phyloP scores from a whole-genome alignment of 495 filamentous ascomycete genomes.

The Aspergillus sparsus region DNA sequence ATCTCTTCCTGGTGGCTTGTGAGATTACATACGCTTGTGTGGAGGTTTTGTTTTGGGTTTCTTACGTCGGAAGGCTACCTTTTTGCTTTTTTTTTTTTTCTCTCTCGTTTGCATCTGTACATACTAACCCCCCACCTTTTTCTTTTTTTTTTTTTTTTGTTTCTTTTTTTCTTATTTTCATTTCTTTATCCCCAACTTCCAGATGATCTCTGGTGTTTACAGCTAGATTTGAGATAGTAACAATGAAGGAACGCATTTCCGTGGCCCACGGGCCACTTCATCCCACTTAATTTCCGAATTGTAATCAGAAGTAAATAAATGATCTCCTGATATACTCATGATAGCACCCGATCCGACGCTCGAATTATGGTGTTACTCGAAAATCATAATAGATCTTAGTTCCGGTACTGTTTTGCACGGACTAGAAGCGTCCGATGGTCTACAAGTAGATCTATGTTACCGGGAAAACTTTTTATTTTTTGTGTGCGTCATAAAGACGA shows the following conservation, averaged over 20 bases:
- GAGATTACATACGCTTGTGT: slow-evolving; percentile 5
- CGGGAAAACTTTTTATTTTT: too few species aligned
- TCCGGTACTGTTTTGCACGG: too few species aligned
- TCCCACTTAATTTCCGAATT: neutral
- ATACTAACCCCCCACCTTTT: slow-evolving; percentile 16
- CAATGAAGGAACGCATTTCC: slow-evolving; percentile 26
- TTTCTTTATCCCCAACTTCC: slow-evolving; percentile 1
- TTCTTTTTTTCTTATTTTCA: slow-evolving; percentile 27
- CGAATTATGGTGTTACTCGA: too few species aligned
- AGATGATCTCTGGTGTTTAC: slow-evolving; percentile 16
- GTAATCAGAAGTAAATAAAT: too few species aligned
- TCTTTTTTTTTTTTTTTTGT: slow-evolving; percentile 21
- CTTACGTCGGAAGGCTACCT: slow-evolving; percentile 10
- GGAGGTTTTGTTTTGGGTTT: slow-evolving; percentile 7
- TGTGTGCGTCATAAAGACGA: too few species aligned
- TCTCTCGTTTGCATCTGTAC: slow-evolving; percentile 23
- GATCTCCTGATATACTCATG: too few species aligned
- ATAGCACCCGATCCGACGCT: too few species aligned
- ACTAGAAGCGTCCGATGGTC: too few species aligned
- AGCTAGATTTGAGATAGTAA: slow-evolving; percentile 25
- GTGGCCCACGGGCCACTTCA: slow-evolving; percentile 26
- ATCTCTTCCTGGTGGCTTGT: neutral
- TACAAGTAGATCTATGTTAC: too few species aligned
- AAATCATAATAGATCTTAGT: too few species aligned
- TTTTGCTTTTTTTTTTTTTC: slow-evolving; percentile 21